These are phyloP conservation scores for Citrus mangshanensis DNA, from an alignment of 345 rosid genomes.

Conservation along the genomic window DNA sequence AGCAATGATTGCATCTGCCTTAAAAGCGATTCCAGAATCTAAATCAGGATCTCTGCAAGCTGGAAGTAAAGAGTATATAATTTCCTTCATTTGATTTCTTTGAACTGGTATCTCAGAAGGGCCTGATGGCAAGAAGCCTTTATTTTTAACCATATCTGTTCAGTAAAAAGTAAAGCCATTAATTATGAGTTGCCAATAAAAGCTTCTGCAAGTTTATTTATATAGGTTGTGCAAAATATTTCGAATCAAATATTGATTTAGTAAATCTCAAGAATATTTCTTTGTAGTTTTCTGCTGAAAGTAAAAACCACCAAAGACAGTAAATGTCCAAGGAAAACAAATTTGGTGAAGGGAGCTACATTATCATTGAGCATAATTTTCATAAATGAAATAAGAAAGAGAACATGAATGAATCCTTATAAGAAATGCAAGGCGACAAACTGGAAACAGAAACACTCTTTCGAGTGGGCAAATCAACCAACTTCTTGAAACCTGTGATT, in stretches of 20 bases:
- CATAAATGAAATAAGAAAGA: neutral
- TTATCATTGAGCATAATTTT: neutral
- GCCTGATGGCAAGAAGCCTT: conserved; percentile 96
- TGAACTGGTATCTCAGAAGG: conserved; percentile 94
- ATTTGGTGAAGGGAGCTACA: neutral
- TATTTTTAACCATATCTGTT: conserved; percentile 99
- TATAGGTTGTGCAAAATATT: neutral
- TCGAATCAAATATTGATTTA: neutral
- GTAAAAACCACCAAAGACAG: neutral
- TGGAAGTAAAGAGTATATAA: conserved; percentile 80
- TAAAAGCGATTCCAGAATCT: conserved; percentile 78
- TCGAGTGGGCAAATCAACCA: conserved; percentile 2
- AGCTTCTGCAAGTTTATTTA: neutral
- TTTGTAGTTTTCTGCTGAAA: neutral
- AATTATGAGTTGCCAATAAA: conserved; percentile 2
- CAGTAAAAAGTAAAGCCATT: conserved; percentile 20
- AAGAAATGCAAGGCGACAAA: neutral
- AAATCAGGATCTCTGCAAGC: conserved; percentile 93
- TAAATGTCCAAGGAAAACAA: neutral
- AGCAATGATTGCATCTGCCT: conserved; percentile 98
- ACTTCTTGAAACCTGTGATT: neutral
- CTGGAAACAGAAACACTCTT: neutral
- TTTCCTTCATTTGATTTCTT: conserved; percentile 83
- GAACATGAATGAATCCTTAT: neutral
- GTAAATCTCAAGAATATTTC: neutral